A percentile compares a stretch with the other conserved stretches of the same genome.
Conservation (phyloP, 2,329 filamentous ascomycete genomes). For the Ophiocordyceps robertsii region DNA sequence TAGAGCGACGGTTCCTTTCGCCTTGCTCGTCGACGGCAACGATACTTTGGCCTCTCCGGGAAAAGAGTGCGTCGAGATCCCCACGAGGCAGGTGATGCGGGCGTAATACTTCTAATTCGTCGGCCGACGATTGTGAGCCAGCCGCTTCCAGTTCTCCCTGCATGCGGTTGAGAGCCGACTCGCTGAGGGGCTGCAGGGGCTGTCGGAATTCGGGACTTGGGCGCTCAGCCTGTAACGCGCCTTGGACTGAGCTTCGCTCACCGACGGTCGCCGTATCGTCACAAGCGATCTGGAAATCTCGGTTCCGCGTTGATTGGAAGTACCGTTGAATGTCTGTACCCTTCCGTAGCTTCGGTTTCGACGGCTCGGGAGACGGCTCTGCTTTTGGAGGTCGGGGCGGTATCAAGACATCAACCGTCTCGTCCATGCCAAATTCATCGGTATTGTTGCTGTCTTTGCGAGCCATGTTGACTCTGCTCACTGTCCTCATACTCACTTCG, state of each 20-base stretch:
- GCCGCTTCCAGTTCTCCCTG: constrained; percentile 5
- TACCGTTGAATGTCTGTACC: constrained; percentile 17
- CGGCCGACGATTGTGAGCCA: constrained; percentile 2
- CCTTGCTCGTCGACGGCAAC: background rate
- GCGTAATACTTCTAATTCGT: background rate
- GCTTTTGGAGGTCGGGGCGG: constrained; percentile 4
- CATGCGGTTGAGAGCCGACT: constrained; percentile 7
- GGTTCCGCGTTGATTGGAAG: constrained; percentile 10
- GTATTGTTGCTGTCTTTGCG: constrained; percentile 17
- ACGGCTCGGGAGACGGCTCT: background rate
- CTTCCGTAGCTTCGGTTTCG: constrained; percentile 3
- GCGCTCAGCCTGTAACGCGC: background rate
- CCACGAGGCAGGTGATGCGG: background rate
- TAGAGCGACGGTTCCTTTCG: background rate
- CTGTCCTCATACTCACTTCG: constrained; percentile 13
- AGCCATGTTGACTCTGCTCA: constrained; percentile 17
- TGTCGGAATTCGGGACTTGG: background rate
- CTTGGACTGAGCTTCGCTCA: background rate
- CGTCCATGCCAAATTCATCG: constrained; percentile 10
- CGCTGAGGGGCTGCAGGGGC: constrained; percentile 7
- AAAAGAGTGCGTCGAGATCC: background rate
- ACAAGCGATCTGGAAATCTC: constrained; percentile 18
- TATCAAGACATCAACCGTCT: constrained; percentile 13
- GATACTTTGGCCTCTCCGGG: background rate
- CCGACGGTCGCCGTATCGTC: constrained; percentile 18